Evolutionary conservation across 108 stramenopile species (phyloP).

Genomic region (Stephanodiscus triporus): DNA sequence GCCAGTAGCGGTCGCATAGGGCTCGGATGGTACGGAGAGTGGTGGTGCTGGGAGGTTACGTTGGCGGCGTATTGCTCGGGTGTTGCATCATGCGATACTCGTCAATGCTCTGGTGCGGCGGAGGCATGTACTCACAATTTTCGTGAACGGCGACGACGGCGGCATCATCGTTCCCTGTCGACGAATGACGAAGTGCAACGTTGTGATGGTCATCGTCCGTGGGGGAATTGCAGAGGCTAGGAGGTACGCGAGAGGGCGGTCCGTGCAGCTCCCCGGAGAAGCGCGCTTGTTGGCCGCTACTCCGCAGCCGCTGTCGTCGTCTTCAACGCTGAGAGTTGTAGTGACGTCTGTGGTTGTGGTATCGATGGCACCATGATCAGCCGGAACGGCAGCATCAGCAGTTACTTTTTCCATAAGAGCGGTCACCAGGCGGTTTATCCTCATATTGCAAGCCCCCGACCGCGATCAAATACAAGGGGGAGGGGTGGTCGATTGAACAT

Average conservation of each 20-base stretch:
- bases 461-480: no score
- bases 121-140: no score
- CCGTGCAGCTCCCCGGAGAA: neutral
- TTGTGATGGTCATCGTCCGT: neutral
- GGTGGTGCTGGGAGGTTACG: neutral
- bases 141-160: no score
- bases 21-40: neutral
- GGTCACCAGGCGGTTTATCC: no score
- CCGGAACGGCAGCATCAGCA: neutral
- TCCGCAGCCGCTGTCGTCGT: neutral
- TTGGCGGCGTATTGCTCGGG: neutral
- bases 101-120: no score
- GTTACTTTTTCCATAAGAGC: no score
- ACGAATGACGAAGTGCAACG: no score
- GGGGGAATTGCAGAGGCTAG: constrained; percentile 12
- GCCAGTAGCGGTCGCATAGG: no score
- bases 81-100: neutral
- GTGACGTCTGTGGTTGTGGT: neutral
- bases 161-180: no score
- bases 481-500: no score
- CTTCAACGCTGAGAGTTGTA: neutral
- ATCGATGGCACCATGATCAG: neutral
- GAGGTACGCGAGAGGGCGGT: constrained; percentile 8
- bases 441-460: no score
- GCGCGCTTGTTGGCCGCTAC: neutral